Evolutionary conservation across 441 rosid species (phyloP).

Genomic region (Croton laevigatus): DNA sequence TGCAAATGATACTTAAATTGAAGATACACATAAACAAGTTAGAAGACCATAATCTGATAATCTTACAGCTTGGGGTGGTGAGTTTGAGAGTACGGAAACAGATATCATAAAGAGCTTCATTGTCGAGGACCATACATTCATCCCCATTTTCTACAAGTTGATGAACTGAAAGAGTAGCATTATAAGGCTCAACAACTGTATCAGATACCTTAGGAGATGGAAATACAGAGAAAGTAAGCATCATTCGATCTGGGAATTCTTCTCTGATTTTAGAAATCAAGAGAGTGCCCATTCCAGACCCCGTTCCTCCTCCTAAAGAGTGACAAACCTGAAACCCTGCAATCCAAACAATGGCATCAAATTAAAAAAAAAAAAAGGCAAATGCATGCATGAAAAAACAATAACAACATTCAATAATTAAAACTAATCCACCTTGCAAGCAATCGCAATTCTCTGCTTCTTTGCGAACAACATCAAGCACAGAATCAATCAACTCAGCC

Average conservation of each 20-base stretch:
- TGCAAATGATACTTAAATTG: not conserved
- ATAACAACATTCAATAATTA: not conserved
- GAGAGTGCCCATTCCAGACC: constrained; percentile 62
- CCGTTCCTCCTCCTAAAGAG: constrained; percentile 64
- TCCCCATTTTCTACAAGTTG: constrained; percentile 64
- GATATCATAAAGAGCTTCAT: constrained; percentile 60
- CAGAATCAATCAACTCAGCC: constrained; percentile 65
- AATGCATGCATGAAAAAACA: constrained; percentile 9
- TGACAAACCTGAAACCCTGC: constrained; percentile 61
- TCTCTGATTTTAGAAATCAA: constrained; percentile 61
- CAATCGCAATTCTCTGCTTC: constrained; percentile 56
- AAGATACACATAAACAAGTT: too few species aligned
- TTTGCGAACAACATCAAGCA: constrained; percentile 55
- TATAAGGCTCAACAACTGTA: constrained; percentile 64
- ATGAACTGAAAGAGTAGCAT: constrained; percentile 60
- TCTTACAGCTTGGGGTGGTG: constrained; percentile 64
- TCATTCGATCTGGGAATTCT: constrained; percentile 67
- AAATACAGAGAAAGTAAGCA: constrained; percentile 64
- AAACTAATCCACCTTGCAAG: constrained; percentile 51
- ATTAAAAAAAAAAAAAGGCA: too few species aligned
- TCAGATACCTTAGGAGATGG: constrained; percentile 68
- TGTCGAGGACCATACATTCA: constrained; percentile 65
- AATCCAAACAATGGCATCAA: constrained; percentile 2
- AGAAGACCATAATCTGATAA: too few species aligned
- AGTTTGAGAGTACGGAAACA: constrained; percentile 66